These are phyloP conservation scores for Raffaelea albimanens DNA, from an alignment of 2,329 filamentous ascomycete species.

Conservation along the genomic window DNA sequence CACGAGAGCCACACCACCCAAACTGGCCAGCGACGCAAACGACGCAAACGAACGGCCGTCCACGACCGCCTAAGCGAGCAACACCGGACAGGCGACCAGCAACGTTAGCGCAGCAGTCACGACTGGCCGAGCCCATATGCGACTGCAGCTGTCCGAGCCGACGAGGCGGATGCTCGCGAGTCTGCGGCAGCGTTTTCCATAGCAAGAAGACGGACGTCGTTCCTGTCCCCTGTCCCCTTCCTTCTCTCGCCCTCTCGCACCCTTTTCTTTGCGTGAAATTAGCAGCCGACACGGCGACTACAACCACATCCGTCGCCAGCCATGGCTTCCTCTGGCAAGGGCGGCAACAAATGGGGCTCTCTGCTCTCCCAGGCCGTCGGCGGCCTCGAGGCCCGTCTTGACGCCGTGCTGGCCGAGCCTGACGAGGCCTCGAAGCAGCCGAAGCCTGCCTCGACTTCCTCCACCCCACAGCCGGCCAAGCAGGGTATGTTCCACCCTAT, in stretches of 20 bases:
- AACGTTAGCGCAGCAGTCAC: no score
- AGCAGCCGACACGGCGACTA: no score
- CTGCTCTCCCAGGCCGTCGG: conserved; percentile 86
- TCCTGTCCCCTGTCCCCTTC: no score
- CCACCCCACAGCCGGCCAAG: conserved; percentile 24
- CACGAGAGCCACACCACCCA: background rate
- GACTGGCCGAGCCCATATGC: background rate
- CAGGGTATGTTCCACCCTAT: conserved; percentile 15
- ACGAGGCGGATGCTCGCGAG: background rate
- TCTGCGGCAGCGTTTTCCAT: background rate
- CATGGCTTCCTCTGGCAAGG: conserved; percentile 43
- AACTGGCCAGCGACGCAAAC: no score
- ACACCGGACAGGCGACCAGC: no score
- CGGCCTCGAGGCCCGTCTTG: conserved; percentile 84
- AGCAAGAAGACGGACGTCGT: no score
- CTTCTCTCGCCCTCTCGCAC: no score
- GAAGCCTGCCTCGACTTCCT: conserved; percentile 16
- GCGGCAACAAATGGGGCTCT: conserved; percentile 59
- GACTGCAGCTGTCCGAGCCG: background rate
- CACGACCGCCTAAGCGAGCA: no score
- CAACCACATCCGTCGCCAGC: background rate
- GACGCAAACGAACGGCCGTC: no score
- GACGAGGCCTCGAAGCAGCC: conserved; percentile 32
- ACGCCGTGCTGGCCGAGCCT: conserved; percentile 81
- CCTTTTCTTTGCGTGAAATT: no score